Evolutionary conservation across 305 asterid genomes (phyloP).

Genomic region (Salvia sclarea): DNA sequence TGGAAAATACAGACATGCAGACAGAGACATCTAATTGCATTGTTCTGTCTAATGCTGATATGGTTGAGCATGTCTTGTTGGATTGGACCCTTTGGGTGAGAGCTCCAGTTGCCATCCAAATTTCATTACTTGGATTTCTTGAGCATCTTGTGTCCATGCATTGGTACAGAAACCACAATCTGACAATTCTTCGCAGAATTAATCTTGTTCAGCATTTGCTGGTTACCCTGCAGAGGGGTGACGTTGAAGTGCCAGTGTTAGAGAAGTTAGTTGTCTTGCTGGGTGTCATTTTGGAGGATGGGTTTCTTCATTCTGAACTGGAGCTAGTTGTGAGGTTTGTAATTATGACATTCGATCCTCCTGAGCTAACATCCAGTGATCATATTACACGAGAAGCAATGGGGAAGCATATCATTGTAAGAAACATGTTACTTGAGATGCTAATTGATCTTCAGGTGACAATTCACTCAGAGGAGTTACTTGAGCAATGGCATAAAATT

Average conservation of each 20-base stretch:
- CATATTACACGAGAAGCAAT: conserved; percentile 79
- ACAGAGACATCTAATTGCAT: conserved; percentile 93
- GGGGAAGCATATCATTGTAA: conserved; percentile 98
- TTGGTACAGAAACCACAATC: conserved; percentile 99
- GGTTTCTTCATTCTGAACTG: conserved; percentile 94
- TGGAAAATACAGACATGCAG: conserved; percentile 77
- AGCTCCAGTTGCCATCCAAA: conserved; percentile 87
- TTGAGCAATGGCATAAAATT: conserved; percentile 99
- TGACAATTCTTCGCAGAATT: conserved; percentile 91
- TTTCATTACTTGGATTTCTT: conserved; percentile 91
- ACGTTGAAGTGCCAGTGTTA: conserved; percentile 95
- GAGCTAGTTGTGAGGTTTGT: conserved; percentile 97
- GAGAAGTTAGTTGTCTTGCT: conserved; percentile 90
- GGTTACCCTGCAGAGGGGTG: conserved; percentile 98
- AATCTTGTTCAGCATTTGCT: conserved; percentile 97
- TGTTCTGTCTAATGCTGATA: conserved; percentile 94
- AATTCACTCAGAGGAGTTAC: conserved; percentile 89
- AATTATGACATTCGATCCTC: conserved; percentile 98
- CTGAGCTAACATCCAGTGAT: conserved; percentile 66
- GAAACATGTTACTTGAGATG: conserved; percentile 99
- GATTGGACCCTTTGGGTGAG: conserved; percentile 99
- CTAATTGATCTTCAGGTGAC: conserved; percentile 97
- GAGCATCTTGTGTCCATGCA: conserved; percentile 99
- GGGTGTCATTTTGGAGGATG: conserved; percentile 98
- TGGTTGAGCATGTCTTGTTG: conserved; percentile 99